phyloP scores from a whole-genome alignment of 768 basidiomycete species.

The Rubroboletus satanas region DNA sequence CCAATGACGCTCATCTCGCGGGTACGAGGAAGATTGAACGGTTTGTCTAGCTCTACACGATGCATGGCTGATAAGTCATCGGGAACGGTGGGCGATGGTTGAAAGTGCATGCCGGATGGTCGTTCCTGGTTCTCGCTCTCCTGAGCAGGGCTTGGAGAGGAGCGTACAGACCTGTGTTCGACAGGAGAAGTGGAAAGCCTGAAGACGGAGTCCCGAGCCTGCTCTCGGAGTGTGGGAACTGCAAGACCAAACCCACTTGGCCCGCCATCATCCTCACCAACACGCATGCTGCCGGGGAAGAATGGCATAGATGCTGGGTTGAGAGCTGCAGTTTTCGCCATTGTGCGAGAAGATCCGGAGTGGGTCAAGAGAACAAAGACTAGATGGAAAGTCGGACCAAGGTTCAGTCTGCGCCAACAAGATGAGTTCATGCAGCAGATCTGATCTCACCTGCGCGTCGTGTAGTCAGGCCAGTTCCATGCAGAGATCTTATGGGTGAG shows the following conservation, averaged over 20 bases:
- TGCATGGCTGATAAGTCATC: constrained; percentile 49
- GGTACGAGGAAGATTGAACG: constrained; percentile 38
- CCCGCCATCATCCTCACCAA: constrained; percentile 50
- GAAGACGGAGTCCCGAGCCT: constrained; percentile 48
- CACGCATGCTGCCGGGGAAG: constrained; percentile 64
- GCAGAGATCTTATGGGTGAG: constrained; percentile 10
- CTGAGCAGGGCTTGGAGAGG: constrained; percentile 63
- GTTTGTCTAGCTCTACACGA: constrained; percentile 44
- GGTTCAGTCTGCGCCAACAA: background rate
- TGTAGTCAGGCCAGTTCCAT: constrained; percentile 28
- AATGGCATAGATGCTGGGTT: constrained; percentile 84
- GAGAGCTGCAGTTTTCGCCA: constrained; percentile 73
- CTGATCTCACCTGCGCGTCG: constrained; percentile 23
- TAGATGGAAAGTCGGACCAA: constrained; percentile 1
- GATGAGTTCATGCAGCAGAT: background rate
- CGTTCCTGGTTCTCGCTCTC: constrained; percentile 27
- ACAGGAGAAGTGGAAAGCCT: constrained; percentile 57
- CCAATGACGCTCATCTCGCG: constrained; percentile 51
- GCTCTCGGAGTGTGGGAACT: constrained; percentile 44
- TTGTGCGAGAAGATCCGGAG: constrained; percentile 33
- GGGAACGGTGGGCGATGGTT: constrained; percentile 33
- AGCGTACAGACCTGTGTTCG: constrained; percentile 63
- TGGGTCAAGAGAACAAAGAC: constrained; percentile 25
- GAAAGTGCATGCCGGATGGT: constrained; percentile 29
- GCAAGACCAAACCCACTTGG: constrained; percentile 42